Evolutionary conservation across 805 yeast genomes (phyloP).

Genomic region (Ogataea allantospora): DNA sequence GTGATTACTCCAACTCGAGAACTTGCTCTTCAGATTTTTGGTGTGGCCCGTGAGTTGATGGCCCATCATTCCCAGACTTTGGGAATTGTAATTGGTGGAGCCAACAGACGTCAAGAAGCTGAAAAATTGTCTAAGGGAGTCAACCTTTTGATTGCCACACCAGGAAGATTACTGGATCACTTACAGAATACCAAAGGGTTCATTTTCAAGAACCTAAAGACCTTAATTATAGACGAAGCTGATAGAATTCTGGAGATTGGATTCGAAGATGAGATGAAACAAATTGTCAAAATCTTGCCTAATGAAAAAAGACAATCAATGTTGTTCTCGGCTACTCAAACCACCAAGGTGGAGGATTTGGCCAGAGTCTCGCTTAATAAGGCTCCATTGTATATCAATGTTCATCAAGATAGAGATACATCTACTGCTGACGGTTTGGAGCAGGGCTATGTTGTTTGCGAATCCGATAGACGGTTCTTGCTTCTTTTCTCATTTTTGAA

Average conservation of each 20-base stretch:
- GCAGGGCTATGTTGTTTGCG: slow-evolving; percentile 98
- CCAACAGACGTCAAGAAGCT: slow-evolving; percentile 95
- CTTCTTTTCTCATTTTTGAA: slow-evolving; percentile 89
- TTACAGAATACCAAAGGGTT: slow-evolving; percentile 93
- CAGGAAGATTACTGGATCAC: slow-evolving; percentile 96
- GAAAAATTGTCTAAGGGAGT: slow-evolving; percentile 94
- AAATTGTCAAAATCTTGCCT: slow-evolving; percentile 90
- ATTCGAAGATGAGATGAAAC: slow-evolving; percentile 98
- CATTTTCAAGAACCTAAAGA: slow-evolving; percentile 90
- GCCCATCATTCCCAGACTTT: slow-evolving; percentile 87
- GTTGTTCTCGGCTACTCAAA: slow-evolving; percentile 99
- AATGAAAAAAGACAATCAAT: slow-evolving; percentile 91
- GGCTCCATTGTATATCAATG: slow-evolving; percentile 92
- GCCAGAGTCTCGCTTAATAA: slow-evolving; percentile 94
- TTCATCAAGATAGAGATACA: slow-evolving; percentile 74
- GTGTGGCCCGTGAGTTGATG: slow-evolving; percentile 95
- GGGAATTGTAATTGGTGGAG: slow-evolving; percentile 98
- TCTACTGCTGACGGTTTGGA: slow-evolving; percentile 97
- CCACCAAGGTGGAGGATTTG: slow-evolving; percentile 96
- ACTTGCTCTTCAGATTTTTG: slow-evolving; percentile 94
- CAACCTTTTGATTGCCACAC: slow-evolving; percentile 91
- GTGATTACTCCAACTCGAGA: slow-evolving; percentile 98
- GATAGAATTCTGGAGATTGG: slow-evolving; percentile 97
- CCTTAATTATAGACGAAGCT: slow-evolving; percentile 95
- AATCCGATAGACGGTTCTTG: slow-evolving; percentile 89